Base-by-base conservation (phyloP, 169 alveolate genomes). In the Plasmodium chabaudi region DNA sequence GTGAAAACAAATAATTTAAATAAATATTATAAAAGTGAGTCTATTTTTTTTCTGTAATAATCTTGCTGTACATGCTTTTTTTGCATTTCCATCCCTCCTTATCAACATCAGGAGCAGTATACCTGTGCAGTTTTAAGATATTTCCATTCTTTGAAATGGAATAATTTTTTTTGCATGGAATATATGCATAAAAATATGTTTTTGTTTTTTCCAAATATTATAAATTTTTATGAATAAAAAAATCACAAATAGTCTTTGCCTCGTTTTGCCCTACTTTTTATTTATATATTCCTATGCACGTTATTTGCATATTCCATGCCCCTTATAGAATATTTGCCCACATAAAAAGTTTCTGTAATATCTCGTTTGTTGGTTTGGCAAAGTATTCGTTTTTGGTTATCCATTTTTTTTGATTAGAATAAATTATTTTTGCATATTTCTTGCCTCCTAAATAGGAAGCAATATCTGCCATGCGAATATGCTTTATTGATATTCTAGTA, bases 371-470 rank as follows among this genome's bases (percentile, higher is more conserved):
- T 9, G 86, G 15, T 21, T 73, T 42, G 10, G 75, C 12, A 21
- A 9, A 34, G 56, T 86, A 86, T 46, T 86, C 91, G 12, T 86
- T 47, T 23, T 87, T 23, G 2, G 72, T 68, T 57, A 86, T 44
- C 91, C 91, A 86, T 64, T 86, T 86, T 44, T 86, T 86, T 70
- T 70, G 51, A 57, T 86, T 86, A 42, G 57, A 51, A 56, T 46
- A 86, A 47, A 86, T 68, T 34, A 63, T 21, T 86, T 86, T 86
- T 21, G 70, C 87, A 61, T 86, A 86, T 72, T 69, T 69, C 39
- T 63, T 86, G 17, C 91, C 42, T 3, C 91, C 91, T 23, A 86
- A 63, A 61, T 86, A 86, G 27, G 91, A 70, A 23, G 91, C 86
- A 55, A 86, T 86, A 34, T 86, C 67, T 9, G 87, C 44, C 91